Conservation (phyloP, 2,329 filamentous ascomycete species). For the Paraconiothyrium sp. region DNA sequence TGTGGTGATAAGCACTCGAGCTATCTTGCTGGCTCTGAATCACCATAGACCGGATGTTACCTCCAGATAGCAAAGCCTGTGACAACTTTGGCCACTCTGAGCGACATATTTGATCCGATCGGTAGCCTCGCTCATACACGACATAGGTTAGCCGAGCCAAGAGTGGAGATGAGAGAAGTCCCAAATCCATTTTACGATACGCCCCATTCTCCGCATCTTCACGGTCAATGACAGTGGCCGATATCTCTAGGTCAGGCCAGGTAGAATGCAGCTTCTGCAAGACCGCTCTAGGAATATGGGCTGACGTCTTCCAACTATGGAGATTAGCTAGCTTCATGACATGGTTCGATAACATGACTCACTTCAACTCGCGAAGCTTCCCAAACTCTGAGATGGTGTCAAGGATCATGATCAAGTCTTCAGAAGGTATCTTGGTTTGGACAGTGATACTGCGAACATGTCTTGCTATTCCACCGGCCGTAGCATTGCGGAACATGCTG, state of each 20-base stretch:
- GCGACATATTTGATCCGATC: neutral
- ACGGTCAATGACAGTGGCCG: conserved; percentile 13
- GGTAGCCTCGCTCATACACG: conserved; percentile 17
- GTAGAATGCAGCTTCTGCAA: conserved; percentile 18
- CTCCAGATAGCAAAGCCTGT: conserved; percentile 9
- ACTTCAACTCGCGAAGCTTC: conserved; percentile 10
- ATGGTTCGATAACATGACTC: neutral
- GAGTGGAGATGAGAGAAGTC: conserved; percentile 21
- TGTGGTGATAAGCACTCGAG: no score
- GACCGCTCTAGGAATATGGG: conserved; percentile 14
- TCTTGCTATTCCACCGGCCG: conserved; percentile 9
- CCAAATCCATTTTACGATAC: conserved; percentile 20
- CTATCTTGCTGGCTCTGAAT: neutral
- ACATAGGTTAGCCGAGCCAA: conserved; percentile 16
- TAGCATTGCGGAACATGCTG: conserved; percentile 8
- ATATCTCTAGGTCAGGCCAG: conserved; percentile 22
- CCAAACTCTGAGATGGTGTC: conserved; percentile 14
- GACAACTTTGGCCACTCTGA: conserved; percentile 23
- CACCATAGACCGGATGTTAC: conserved; percentile 3
- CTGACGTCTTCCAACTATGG: conserved; percentile 19
- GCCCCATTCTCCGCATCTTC: neutral
- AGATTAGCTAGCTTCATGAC: neutral
- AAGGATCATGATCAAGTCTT: conserved; percentile 20
- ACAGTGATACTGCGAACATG: conserved; percentile 21
- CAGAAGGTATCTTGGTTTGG: conserved; percentile 14